A percentile compares a stretch with the other conserved stretches of the same genome.
phyloP scores from a whole-genome alignment of 257 asterid genomes.

The Echites panduratus region DNA sequence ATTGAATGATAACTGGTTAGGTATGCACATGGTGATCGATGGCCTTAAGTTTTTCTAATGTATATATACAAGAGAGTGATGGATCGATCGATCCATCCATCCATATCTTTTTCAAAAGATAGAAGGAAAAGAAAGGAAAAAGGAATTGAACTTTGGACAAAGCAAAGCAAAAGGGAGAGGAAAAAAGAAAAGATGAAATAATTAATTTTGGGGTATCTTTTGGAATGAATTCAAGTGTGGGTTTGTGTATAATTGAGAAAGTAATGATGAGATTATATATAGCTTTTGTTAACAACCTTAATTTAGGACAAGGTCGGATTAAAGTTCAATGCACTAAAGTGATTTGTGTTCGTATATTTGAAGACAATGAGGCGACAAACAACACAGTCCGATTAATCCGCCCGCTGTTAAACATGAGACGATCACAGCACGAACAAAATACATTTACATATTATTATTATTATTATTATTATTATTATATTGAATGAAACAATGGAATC shows the following conservation, averaged over 20 bases:
- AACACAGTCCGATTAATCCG: constrained; percentile 16
- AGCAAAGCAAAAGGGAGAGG: neutral
- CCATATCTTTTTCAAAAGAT: neutral
- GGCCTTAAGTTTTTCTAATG: too few relatives aligned
- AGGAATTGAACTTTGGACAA: neutral
- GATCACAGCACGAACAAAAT: constrained; percentile 8
- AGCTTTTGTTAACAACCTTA: constrained; percentile 30
- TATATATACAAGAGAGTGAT: too few relatives aligned
- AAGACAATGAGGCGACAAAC: constrained; percentile 26
- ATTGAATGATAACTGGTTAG: constrained; percentile 55
- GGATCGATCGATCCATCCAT: too few relatives aligned
- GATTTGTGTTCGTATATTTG: constrained; percentile 14
- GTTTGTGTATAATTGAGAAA: constrained; percentile 22
- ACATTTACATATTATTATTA: neutral
- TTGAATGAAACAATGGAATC: neutral
- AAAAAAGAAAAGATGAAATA: constrained; percentile 10
- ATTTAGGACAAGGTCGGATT: constrained; percentile 7
- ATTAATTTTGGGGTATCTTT: constrained; percentile 18
- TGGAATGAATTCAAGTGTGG: constrained; percentile 15
- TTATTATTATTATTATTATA: too few relatives aligned
- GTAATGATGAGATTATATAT: constrained; percentile 43
- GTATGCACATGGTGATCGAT: constrained; percentile 56
- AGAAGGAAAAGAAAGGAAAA: neutral
- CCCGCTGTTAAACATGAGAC: neutral
- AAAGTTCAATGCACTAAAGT: constrained; percentile 7